Evolutionary conservation across 768 basidiomycete species (phyloP).

Genomic region (Chalciporus piperatus): DNA sequence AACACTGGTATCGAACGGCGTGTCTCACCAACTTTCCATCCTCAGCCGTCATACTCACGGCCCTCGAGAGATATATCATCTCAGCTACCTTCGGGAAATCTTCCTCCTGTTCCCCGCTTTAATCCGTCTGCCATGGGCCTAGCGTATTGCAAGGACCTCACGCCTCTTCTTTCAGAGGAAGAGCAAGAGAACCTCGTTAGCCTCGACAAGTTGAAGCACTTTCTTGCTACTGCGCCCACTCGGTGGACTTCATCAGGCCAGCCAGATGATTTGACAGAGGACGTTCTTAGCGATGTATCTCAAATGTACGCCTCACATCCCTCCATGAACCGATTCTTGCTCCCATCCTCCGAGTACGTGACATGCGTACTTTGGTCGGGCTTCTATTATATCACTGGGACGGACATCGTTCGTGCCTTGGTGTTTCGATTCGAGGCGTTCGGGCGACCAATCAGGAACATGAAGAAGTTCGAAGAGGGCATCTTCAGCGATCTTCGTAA

Average conservation of each 20-base stretch:
- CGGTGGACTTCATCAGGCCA: slow-evolving; percentile 53
- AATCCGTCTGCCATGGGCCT: slow-evolving; percentile 27
- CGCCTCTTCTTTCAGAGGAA: slow-evolving; percentile 53
- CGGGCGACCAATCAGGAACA: slow-evolving; percentile 83
- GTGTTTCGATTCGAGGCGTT: slow-evolving; percentile 95
- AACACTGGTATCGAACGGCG: not conserved
- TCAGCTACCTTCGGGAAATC: not conserved
- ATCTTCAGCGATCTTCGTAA: slow-evolving; percentile 93
- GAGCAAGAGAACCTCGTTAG: slow-evolving; percentile 73
- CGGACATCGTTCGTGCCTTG: slow-evolving; percentile 92
- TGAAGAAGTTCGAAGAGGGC: slow-evolving; percentile 98
- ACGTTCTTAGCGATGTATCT: slow-evolving; percentile 24
- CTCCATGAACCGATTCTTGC: slow-evolving; percentile 79
- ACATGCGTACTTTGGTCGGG: slow-evolving; percentile 92
- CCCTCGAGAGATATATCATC: slow-evolving; percentile 16
- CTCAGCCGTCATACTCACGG: slow-evolving; percentile 9
- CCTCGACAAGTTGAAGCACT: slow-evolving; percentile 83
- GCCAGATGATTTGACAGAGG: slow-evolving; percentile 11
- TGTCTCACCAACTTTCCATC: slow-evolving; percentile 1
- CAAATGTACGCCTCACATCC: slow-evolving; percentile 63
- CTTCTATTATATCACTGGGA: slow-evolving; percentile 92
- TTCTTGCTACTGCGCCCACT: slow-evolving; percentile 81
- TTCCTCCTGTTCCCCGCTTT: slow-evolving; percentile 9
- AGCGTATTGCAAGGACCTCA: slow-evolving; percentile 24
- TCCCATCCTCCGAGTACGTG: slow-evolving; percentile 86